Conservation (phyloP, 305 asterid species). For the Nicotiana rustica region DNA sequence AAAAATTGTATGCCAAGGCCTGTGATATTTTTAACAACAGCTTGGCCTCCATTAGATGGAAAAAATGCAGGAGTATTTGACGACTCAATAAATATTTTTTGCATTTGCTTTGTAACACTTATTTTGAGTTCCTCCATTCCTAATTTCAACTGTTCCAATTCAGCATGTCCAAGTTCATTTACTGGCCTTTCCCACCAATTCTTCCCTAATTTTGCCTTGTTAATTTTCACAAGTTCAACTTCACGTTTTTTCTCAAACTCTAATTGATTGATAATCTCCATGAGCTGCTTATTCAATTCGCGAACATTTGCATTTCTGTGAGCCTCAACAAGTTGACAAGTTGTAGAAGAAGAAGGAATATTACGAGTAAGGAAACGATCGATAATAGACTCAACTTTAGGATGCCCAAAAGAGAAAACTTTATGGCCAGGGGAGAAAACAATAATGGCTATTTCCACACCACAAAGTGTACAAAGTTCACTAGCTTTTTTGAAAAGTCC, state of each 20-base stretch:
- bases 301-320: slow-evolving; percentile 45
- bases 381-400: slow-evolving; percentile 32
- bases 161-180: slow-evolving; percentile 36
- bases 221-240: slow-evolving; percentile 39
- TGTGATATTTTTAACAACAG: slow-evolving; percentile 30
- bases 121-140: slow-evolving; percentile 53
- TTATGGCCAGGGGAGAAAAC: slow-evolving; percentile 34
- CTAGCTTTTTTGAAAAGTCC: slow-evolving; percentile 43
- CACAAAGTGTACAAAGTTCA: slow-evolving; percentile 36
- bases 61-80: slow-evolving; percentile 30
- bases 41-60: slow-evolving; percentile 31
- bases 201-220: slow-evolving; percentile 34
- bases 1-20: slow-evolving; percentile 11
- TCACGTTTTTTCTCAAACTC: slow-evolving; percentile 46
- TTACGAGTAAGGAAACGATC: slow-evolving; percentile 36
- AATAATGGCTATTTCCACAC: slow-evolving; percentile 33
- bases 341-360: slow-evolving; percentile 15
- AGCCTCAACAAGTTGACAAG: slow-evolving; percentile 50
- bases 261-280: slow-evolving; percentile 40
- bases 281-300: slow-evolving; percentile 48
- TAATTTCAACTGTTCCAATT: slow-evolving; percentile 49
- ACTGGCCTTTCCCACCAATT: slow-evolving; percentile 58
- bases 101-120: slow-evolving; percentile 40
- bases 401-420: slow-evolving; percentile 38
- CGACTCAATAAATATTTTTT: slow-evolving; percentile 36